These are phyloP conservation scores for Dalbergia cultrata DNA, from an alignment of 306 rosid genomes.

Conservation along the genomic window DNA sequence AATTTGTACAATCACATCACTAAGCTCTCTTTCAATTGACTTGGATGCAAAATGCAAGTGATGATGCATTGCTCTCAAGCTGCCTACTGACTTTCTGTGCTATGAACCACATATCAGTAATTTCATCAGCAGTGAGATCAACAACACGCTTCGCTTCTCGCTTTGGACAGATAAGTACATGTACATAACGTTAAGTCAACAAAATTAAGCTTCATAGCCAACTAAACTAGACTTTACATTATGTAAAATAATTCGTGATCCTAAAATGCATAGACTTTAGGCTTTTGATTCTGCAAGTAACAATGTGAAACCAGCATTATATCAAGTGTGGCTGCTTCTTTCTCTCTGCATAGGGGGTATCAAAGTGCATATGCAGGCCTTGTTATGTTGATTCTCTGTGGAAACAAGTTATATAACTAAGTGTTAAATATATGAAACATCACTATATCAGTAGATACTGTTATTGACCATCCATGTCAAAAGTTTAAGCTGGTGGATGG, in stretches of 20 bases:
- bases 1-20: background rate
- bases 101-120: conserved; percentile 76
- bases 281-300: background rate
- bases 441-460: background rate
- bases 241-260: background rate
- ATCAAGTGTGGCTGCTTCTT: background rate
- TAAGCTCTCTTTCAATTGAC: conserved; percentile 34
- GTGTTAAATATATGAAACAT: background rate
- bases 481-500: too few relatives aligned
- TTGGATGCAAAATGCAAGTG: conserved; percentile 80
- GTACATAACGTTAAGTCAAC: conserved; percentile 73
- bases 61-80: conserved; percentile 82
- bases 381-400: background rate
- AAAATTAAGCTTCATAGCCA: conserved; percentile 3
- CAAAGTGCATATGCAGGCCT: background rate
- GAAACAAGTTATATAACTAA: background rate
- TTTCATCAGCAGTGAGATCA: conserved; percentile 83
- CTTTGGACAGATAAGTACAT: conserved; percentile 89
- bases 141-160: conserved; percentile 87
- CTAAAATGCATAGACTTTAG: background rate
- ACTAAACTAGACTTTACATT: background rate
- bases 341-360: background rate
- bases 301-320: background rate
- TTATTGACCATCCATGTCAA: too few relatives aligned
- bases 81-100: conserved; percentile 78